Evolutionary conservation across 108 stramenopile genomes (phyloP).

Genomic region (Mediolabrus comicus): DNA sequence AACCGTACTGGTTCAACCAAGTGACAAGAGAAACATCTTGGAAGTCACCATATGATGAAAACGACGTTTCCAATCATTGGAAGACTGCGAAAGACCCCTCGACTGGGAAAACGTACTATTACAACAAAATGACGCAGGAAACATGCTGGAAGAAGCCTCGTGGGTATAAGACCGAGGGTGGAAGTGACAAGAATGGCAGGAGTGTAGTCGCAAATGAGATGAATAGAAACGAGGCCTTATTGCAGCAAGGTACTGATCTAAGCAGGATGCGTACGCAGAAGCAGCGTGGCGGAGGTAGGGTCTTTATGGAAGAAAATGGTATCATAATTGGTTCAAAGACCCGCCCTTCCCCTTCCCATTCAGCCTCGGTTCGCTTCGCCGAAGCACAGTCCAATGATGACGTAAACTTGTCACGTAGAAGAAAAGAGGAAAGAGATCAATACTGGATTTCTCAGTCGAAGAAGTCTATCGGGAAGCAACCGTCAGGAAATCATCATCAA

Average conservation of each 20-base stretch:
- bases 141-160: conserved; percentile 59
- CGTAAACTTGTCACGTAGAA: neutral
- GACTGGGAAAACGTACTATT: conserved; percentile 54
- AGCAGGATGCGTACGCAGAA: neutral
- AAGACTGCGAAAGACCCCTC: conserved; percentile 44
- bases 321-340: neutral
- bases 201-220: too few relatives aligned
- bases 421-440: neutral
- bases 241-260: too few relatives aligned
- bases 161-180: neutral
- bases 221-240: too few relatives aligned
- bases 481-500: too few relatives aligned
- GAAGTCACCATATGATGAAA: neutral
- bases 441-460: neutral
- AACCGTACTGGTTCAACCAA: neutral
- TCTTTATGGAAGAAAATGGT: neutral
- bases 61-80: conserved; percentile 18
- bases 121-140: conserved; percentile 51
- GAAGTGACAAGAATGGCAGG: neutral
- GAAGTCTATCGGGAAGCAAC: neutral
- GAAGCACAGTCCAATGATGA: neutral
- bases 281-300: neutral
- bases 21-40: neutral
- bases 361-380: too few relatives aligned
- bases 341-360: too few relatives aligned